Percentiles rank a stretch among this genome's conserved stretches.
Conservation (phyloP, 2,329 filamentous ascomycete species). For the Talaromyces piceae region DNA sequence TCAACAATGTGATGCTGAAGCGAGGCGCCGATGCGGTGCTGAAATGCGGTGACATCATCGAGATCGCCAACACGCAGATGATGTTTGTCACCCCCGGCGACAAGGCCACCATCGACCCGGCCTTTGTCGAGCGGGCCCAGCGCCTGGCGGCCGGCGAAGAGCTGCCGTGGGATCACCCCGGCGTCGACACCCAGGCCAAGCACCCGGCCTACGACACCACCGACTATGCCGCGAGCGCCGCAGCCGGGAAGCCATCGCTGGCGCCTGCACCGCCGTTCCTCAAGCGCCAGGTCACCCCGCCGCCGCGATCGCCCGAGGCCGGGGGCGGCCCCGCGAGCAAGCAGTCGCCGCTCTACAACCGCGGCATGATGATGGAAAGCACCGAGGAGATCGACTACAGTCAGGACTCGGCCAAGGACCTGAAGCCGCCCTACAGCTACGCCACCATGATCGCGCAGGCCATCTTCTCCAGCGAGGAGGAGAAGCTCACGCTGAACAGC, state of each 20-base stretch:
- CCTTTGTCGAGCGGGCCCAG: constrained; percentile 62
- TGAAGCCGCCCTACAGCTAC: constrained; percentile 95
- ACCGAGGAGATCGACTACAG: constrained; percentile 53
- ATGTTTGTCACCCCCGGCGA: constrained; percentile 91
- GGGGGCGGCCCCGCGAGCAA: constrained; percentile 35
- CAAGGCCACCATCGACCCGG: constrained; percentile 59
- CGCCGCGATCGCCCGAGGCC: constrained; percentile 33
- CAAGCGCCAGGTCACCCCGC: constrained; percentile 37
- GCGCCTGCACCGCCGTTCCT: constrained; percentile 37
- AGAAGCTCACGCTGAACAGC: constrained; percentile 81
- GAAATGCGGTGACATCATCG: constrained; percentile 81
- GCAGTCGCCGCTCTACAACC: constrained; percentile 42
- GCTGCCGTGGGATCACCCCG: constrained; percentile 33
- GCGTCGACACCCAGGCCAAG: constrained; percentile 1
- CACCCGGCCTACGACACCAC: constrained; percentile 7
- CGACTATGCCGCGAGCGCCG: background rate
- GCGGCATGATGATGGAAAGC: constrained; percentile 47
- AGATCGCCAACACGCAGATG: constrained; percentile 92
- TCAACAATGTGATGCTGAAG: constrained; percentile 67
- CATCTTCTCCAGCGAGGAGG: constrained; percentile 76
- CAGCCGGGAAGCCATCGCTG: constrained; percentile 24
- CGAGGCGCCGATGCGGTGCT: constrained; percentile 59
- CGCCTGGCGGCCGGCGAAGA: constrained; percentile 36
- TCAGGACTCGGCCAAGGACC: constrained; percentile 73
- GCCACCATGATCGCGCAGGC: constrained; percentile 95